Evolutionary conservation across 805 yeast genomes (phyloP).

Genomic region (Nakazawaea sp.): DNA sequence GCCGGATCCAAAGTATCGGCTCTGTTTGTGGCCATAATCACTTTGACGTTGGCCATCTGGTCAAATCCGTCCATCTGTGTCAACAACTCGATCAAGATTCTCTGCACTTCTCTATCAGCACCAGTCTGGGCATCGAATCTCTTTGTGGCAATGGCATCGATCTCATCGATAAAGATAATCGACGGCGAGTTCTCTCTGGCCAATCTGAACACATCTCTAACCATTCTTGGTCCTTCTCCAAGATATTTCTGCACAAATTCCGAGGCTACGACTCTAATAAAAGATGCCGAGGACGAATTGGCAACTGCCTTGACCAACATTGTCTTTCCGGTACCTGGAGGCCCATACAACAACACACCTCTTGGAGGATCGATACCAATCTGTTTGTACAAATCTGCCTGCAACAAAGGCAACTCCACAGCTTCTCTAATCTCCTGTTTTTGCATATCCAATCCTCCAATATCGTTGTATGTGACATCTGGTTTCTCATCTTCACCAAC

Average conservation of each 20-base stretch:
- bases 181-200: constrained; percentile 98
- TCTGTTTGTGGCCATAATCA: constrained; percentile 98
- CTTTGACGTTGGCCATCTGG: constrained; percentile 91
- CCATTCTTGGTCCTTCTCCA: constrained; percentile 99
- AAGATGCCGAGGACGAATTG: constrained; percentile 89
- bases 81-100: constrained; percentile 89
- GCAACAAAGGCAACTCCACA: constrained; percentile 92
- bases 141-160: constrained; percentile 98
- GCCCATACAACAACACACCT: constrained; percentile 96
- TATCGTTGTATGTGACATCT: constrained; percentile 91
- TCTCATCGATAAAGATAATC: constrained; percentile 95
- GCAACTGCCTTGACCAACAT: constrained; percentile 99
- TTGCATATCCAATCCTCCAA: constrained; percentile 98
- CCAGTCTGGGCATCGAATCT: constrained; percentile 99
- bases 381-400: constrained; percentile 91
- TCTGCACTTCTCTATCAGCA: constrained; percentile 98
- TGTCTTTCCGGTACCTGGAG: constrained; percentile 99
- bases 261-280: constrained; percentile 95
- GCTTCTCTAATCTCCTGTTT: constrained; percentile 99
- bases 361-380: constrained; percentile 99
- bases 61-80: constrained; percentile 99
- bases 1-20: constrained; percentile 99
- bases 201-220: constrained; percentile 92
- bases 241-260: constrained; percentile 97
- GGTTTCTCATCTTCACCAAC: constrained; percentile 92